Evolutionary conservation across 2,329 filamentous ascomycete species (phyloP).

Genomic region (Paracorniculantispora psalliotae): DNA sequence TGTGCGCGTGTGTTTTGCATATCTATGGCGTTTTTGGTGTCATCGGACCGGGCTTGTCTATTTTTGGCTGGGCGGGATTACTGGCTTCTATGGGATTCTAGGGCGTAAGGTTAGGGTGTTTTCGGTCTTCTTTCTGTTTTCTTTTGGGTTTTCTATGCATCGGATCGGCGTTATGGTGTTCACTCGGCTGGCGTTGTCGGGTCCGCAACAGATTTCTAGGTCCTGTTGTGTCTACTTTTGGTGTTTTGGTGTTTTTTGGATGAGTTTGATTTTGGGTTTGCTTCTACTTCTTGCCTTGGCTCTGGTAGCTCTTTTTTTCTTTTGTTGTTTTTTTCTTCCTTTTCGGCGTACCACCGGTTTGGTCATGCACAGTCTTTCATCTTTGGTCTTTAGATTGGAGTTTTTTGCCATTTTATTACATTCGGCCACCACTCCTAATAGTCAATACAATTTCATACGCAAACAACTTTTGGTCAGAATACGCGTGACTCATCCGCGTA

Average conservation of each 20-base stretch:
- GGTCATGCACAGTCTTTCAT: neutral
- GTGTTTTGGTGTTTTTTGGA: neutral
- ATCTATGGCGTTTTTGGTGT: neutral
- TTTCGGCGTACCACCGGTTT: neutral
- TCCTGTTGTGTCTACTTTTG: neutral
- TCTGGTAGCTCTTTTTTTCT: neutral
- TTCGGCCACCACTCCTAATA: neutral
- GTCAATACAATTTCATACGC: neutral
- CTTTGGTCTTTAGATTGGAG: neutral
- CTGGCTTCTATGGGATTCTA: constrained; percentile 2
- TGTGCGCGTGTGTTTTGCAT: neutral
- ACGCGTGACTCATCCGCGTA: neutral
- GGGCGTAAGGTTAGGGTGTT: neutral
- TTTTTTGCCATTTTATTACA: neutral
- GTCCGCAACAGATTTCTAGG: neutral
- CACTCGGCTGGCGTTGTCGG: neutral
- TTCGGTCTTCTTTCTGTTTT: neutral
- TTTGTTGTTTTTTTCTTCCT: neutral
- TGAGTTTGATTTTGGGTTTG: neutral
- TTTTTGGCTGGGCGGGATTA: neutral
- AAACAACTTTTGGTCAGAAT: neutral
- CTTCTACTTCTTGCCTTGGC: neutral
- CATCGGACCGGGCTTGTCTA: neutral
- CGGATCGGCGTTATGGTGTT: neutral
- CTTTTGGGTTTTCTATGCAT: neutral